Evolutionary conservation across 1,284 basidiomycete species (phyloP), one percentile per base, ranked within the genome.

Genomic region (Mycosarcoma maydis): DNA sequence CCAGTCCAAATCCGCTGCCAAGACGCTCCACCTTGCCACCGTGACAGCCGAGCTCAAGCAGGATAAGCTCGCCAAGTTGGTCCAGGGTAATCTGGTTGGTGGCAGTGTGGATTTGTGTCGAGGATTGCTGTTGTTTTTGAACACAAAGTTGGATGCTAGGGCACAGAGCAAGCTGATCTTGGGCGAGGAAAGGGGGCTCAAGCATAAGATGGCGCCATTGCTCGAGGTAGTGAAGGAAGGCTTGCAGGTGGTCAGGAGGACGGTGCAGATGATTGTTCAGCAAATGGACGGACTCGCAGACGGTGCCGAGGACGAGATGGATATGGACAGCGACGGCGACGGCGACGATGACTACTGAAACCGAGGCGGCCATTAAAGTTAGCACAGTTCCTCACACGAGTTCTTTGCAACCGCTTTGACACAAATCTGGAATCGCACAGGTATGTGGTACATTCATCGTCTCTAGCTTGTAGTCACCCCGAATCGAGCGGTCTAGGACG

Each of bases 41-140:
- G 40, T 57, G 5, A 68, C 54, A 6, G 27, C 11, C 0, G 26
- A 17, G 4, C n/a, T 59, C 13, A 46, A 52, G 24, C n/a, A 39
- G 5, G 58, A 42, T 0, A 57, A 45, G 9, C 6, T 65, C n/a
- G 20, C 20, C 16, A 49, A 56, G 30, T 24, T 49, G 8, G 44
- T 79, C 2, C 59, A 64, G 9, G 62, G 65, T 22, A 73, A 55
- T 17, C 39, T 61, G 7, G 24, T 72, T 4, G 60, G 61, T 6
- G 73, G 70, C 10, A 76, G 73, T 34, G 24, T 51, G n/a, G 58
- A 68, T n/a, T 44, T 80, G 16, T 43, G 54, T 2, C 45, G 65
- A 16, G 78, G 78, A 1, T 38, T 80, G 40, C 39, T 74, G n/a
- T 52, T 73, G 30, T 80, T 80, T 33, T 22, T 78, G 32, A 60